Evolutionary conservation across 306 rosid genomes (phyloP).

Genomic region (Lathyrus tuberosus): DNA sequence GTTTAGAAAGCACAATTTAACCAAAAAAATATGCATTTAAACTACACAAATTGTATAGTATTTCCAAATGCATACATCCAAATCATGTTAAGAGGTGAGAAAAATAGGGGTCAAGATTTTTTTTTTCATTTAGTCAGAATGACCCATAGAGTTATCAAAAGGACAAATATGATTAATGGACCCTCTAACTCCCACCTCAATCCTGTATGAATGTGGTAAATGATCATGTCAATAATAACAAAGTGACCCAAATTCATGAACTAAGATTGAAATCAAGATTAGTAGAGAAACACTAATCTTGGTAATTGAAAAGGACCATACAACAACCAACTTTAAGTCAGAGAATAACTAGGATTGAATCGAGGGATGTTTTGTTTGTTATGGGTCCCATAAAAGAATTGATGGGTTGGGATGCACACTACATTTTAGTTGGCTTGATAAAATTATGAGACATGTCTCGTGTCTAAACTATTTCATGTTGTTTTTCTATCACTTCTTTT

Average conservation of each 20-base stretch:
- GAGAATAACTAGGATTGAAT: constrained; percentile 45
- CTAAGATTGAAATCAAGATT: constrained; percentile 41
- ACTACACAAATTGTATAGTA: too few relatives aligned
- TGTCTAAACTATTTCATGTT: constrained; percentile 36
- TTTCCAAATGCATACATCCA: neutral
- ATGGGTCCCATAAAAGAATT: constrained; percentile 48
- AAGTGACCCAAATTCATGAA: constrained; percentile 44
- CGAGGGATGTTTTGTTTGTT: constrained; percentile 43
- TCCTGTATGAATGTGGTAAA: constrained; percentile 10
- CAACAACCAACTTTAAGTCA: constrained; percentile 44
- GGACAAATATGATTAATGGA: constrained; percentile 33
- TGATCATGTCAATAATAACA: constrained; percentile 36
- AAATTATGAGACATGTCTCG: constrained; percentile 49
- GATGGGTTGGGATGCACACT: constrained; percentile 36
- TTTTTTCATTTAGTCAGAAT: too few relatives aligned
- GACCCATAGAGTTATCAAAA: constrained; percentile 27
- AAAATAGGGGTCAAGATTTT: neutral
- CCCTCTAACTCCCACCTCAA: constrained; percentile 11
- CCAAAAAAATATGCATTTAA: neutral
- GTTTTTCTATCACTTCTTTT: constrained; percentile 23
- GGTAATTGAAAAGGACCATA: constrained; percentile 44
- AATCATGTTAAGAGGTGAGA: neutral
- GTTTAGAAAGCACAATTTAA: too few relatives aligned
- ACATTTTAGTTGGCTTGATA: too few relatives aligned
- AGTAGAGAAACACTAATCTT: constrained; percentile 52